A percentile compares a stretch with the other conserved stretches of the same genome.
phyloP scores from a whole-genome alignment of 129 eudicot species.

The Gnaphalium uliginosum region DNA sequence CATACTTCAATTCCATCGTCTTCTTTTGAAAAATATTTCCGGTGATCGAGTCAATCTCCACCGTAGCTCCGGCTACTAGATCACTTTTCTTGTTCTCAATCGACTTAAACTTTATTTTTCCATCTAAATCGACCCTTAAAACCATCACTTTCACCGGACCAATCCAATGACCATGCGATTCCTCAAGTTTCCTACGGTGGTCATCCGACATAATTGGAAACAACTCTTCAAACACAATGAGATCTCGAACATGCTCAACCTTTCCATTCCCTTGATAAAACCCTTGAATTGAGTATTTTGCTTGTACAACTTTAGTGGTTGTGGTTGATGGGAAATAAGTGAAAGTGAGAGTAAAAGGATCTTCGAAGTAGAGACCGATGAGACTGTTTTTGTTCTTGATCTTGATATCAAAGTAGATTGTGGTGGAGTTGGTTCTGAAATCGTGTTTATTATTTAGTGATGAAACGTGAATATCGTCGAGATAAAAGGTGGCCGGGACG shows the following conservation, averaged over 20 bases:
- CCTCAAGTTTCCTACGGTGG: neutral
- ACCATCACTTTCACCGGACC: neutral
- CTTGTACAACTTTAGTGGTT: neutral
- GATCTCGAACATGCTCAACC: too few species aligned
- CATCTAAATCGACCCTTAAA: constrained; percentile 2
- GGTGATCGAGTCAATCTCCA: neutral
- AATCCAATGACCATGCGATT: neutral
- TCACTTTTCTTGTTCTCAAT: neutral
- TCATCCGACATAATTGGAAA: neutral
- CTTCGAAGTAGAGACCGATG: too few species aligned
- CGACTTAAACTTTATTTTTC: constrained; percentile 9
- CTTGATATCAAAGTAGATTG: too few species aligned
- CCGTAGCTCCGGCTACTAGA: neutral
- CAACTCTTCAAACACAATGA: neutral
- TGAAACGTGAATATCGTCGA: too few species aligned
- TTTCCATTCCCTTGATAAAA: neutral
- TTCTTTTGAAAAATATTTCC: neutral
- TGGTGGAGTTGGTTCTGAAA: too few species aligned
- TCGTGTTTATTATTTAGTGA: too few species aligned
- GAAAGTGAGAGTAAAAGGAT: too few species aligned
- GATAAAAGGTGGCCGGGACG: too few species aligned
- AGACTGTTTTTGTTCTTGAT: too few species aligned
- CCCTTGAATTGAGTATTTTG: neutral
- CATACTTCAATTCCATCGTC: neutral
- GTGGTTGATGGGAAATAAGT: too few species aligned